Conservation (phyloP, 1,284 basidiomycete genomes). For the Rhodotorula sp. region DNA sequence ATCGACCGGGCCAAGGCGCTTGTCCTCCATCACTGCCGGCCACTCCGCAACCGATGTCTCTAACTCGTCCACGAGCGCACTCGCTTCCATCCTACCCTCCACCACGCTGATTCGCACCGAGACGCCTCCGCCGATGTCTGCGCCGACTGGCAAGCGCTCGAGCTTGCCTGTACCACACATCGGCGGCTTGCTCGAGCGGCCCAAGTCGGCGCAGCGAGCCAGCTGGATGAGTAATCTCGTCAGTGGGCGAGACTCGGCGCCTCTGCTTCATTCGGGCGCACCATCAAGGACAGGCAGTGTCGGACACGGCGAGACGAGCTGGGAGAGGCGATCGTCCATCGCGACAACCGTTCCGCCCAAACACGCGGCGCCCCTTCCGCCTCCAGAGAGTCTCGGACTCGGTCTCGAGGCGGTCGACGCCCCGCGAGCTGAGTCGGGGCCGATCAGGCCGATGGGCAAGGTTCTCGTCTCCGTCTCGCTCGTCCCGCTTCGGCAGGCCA, state of each 20-base stretch:
- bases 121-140: conserved; percentile 8
- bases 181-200: background rate
- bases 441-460: background rate
- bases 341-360: background rate
- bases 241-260: background rate
- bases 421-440: background rate
- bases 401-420: background rate
- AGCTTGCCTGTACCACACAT: background rate
- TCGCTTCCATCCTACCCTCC: no score
- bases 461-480: conserved; percentile 34
- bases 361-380: no score
- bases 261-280: background rate
- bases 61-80: background rate
- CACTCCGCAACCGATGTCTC: no score
- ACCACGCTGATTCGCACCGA: conserved; percentile 1
- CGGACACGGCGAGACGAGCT: conserved; percentile 1
- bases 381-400: background rate
- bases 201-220: conserved; percentile 1
- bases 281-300: background rate
- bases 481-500: conserved; percentile 29
- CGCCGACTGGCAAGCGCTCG: conserved; percentile 1
- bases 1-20: conserved; percentile 9
- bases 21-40: conserved; percentile 24
- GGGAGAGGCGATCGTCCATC: background rate
- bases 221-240: conserved; percentile 24